Percentiles rank a stretch among this genome's conserved stretches.
These are phyloP conservation scores for Dioszegia crocea DNA, from an alignment of 768 basidiomycete species.

Conservation along the genomic window DNA sequence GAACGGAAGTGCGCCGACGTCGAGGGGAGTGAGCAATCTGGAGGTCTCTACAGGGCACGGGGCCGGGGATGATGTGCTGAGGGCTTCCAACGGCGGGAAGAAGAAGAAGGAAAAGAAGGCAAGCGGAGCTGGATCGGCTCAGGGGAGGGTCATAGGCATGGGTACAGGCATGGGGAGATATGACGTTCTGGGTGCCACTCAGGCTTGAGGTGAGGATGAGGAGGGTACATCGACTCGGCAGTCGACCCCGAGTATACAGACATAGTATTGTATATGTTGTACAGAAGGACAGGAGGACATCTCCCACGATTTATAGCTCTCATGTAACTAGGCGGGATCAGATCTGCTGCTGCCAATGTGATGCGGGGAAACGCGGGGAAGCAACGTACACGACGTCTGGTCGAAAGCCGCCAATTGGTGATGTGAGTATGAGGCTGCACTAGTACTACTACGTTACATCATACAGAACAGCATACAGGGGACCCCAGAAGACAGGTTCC, in stretches of 20 bases:
- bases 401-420: too few relatives aligned
- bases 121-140: background rate
- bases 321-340: too few relatives aligned
- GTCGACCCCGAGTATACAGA: background rate
- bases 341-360: too few relatives aligned
- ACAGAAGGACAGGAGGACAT: too few relatives aligned
- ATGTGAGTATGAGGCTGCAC: too few relatives aligned
- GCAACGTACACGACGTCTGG: too few relatives aligned
- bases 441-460: too few relatives aligned
- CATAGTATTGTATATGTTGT: too few relatives aligned
- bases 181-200: background rate
- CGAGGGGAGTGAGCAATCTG: background rate
- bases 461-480: too few relatives aligned
- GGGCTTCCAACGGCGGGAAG: background rate
- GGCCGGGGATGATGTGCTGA: background rate
- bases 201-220: background rate
- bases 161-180: background rate
- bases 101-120: background rate
- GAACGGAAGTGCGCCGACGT: background rate
- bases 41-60: background rate
- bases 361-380: too few relatives aligned
- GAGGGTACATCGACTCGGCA: background rate
- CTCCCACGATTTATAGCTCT: too few relatives aligned
- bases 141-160: background rate
- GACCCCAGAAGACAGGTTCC: too few relatives aligned